These are phyloP conservation scores for Candida schatavii DNA, from an alignment of 805 yeast genomes.

Conservation along the genomic window DNA sequence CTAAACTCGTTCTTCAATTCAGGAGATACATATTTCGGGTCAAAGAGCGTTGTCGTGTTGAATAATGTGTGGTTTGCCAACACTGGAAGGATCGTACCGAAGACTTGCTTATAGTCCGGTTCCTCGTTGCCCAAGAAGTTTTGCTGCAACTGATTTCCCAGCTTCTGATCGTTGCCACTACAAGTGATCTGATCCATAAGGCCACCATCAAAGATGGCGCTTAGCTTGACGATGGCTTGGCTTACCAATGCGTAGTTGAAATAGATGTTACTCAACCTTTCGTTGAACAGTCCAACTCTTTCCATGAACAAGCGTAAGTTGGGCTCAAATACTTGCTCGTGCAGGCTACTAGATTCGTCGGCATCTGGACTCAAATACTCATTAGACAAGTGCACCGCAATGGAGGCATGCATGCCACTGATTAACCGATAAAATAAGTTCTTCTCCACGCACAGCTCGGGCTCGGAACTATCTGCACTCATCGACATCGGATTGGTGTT, in stretches of 20 bases:
- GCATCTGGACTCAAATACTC: conserved; percentile 65
- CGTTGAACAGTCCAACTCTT: conserved; percentile 87
- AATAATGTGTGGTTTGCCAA: conserved; percentile 43
- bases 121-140: conserved; percentile 48
- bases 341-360: conserved; percentile 68
- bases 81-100: conserved; percentile 35
- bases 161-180: conserved; percentile 18
- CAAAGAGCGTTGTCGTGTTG: conserved; percentile 45
- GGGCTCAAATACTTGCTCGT: conserved; percentile 71
- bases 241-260: conserved; percentile 88
- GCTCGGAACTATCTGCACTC: conserved; percentile 25
- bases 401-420: conserved; percentile 93
- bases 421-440: conserved; percentile 81
- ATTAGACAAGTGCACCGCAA: conserved; percentile 87
- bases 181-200: conserved; percentile 24
- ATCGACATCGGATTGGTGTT: conserved; percentile 39
- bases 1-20: conserved; percentile 82
- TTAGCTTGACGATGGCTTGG: conserved; percentile 69
- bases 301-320: conserved; percentile 78
- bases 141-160: conserved; percentile 21
- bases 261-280: conserved; percentile 83
- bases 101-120: conserved; percentile 28
- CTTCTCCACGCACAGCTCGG: conserved; percentile 73
- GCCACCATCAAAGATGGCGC: conserved; percentile 22
- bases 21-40: conserved; percentile 42